Evolutionary conservation across 495 filamentous ascomycete species (phyloP).

Genomic region (Melanomma pulvis-pyrius): DNA sequence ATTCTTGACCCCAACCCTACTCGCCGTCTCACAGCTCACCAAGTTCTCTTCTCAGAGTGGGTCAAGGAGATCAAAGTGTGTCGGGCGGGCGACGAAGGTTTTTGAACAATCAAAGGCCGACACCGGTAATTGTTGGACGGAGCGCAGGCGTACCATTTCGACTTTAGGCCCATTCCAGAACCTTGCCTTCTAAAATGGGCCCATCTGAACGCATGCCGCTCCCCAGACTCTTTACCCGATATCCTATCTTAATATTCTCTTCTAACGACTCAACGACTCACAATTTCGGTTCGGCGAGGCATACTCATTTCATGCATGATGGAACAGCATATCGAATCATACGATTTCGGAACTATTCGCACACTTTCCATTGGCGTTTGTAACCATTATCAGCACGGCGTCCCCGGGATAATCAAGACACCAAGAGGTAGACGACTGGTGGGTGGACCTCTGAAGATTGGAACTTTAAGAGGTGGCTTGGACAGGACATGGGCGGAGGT

Average conservation of each 20-base stretch:
- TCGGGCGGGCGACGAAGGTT: constrained; percentile 92
- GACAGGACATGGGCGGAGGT: constrained; percentile 14
- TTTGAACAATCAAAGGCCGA: constrained; percentile 43
- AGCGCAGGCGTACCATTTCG: constrained; percentile 10
- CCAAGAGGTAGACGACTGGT: constrained; percentile 20
- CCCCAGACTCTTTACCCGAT: not conserved
- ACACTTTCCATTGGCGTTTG: constrained; percentile 30
- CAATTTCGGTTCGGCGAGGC: constrained; percentile 12
- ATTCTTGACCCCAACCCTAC: constrained; percentile 94
- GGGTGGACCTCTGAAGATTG: constrained; percentile 24
- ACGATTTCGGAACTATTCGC: constrained; percentile 14
- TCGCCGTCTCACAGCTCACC: constrained; percentile 90
- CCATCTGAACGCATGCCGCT: constrained; percentile 15
- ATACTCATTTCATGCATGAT: constrained; percentile 31
- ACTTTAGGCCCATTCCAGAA: not conserved
- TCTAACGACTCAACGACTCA: constrained; percentile 16
- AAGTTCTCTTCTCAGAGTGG: constrained; percentile 98
- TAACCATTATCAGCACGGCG: constrained; percentile 29
- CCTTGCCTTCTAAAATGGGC: not conserved
- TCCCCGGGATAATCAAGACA: constrained; percentile 19
- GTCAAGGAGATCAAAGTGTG: constrained; percentile 94
- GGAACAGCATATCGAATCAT: constrained; percentile 24
- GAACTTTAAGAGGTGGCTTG: not conserved
- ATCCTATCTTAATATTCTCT: constrained; percentile 13
- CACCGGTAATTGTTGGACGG: not conserved